A percentile compares a stretch with the other conserved stretches of the same genome.
Evolutionary conservation across 306 rosid species (phyloP).

Genomic region (Cucurbita ficifolia): DNA sequence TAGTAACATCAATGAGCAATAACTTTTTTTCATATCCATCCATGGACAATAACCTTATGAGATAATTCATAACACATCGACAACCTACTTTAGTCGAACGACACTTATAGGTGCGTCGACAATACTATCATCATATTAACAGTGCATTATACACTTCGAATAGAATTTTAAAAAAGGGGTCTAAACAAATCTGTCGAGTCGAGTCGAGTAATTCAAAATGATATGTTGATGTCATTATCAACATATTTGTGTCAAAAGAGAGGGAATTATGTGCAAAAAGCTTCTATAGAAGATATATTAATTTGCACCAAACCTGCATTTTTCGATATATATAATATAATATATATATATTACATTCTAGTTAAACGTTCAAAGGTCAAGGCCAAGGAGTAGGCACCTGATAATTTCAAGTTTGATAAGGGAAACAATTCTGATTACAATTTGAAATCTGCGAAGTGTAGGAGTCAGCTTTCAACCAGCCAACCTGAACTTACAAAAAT

Average conservation of each 20-base stretch:
- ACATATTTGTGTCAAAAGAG: neutral
- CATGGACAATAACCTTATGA: too few species aligned
- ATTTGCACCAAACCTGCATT: neutral
- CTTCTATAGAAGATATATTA: neutral
- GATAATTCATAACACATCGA: too few species aligned
- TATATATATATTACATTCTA: conserved; percentile 2
- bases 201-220: neutral
- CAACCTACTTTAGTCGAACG: too few species aligned
- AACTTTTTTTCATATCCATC: too few species aligned
- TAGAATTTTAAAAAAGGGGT: neutral
- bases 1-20: too few species aligned
- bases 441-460: neutral
- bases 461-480: neutral
- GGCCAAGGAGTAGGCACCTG: conserved; percentile 5
- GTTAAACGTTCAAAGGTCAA: neutral
- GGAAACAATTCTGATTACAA: conserved; percentile 8
- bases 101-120: too few species aligned
- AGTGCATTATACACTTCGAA: too few species aligned
- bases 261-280: neutral
- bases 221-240: neutral
- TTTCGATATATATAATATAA: neutral
- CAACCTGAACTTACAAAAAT: neutral
- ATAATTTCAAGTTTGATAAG: conserved; percentile 2
- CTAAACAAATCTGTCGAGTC: neutral
- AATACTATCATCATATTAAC: too few species aligned